Conservation (phyloP, 805 yeast genomes). For the Candida pseudoglaebosa region DNA sequence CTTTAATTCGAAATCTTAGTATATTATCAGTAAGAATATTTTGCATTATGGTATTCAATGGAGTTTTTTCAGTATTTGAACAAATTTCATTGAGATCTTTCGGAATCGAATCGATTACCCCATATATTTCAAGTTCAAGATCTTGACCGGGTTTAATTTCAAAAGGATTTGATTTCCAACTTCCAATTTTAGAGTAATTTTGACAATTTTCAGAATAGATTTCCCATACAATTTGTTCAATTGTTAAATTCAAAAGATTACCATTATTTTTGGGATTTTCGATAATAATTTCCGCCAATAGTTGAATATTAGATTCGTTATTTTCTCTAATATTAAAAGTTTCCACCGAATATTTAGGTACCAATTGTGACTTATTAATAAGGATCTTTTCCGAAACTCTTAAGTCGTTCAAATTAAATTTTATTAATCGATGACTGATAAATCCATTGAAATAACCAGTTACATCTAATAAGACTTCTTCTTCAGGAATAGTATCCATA, state of each 20-base stretch:
- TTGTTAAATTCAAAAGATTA: conserved; percentile 15
- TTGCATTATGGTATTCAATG: conserved; percentile 18
- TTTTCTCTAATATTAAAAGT: not conserved
- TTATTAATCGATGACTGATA: conserved; percentile 15
- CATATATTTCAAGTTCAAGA: conserved; percentile 15
- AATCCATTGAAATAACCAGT: conserved; percentile 16
- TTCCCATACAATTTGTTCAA: conserved; percentile 22
- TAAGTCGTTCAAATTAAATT: conserved; percentile 12
- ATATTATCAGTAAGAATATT: conserved; percentile 1
- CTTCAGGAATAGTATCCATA: conserved; percentile 13
- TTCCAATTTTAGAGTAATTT: conserved; percentile 18
- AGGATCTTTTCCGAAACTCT: conserved; percentile 11
- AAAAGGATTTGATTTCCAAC: conserved; percentile 17
- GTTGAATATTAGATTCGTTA: conserved; percentile 7
- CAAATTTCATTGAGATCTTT: conserved; percentile 17
- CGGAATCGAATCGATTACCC: conserved; percentile 18
- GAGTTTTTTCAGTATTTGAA: conserved; percentile 13
- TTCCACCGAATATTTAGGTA: conserved; percentile 10
- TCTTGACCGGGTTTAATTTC: conserved; percentile 12
- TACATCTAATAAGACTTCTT: conserved; percentile 19
- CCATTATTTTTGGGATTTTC: no score
- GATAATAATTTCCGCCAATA: conserved; percentile 8
- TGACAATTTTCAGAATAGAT: conserved; percentile 25
- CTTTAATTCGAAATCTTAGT: conserved; percentile 3
- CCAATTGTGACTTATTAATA: conserved; percentile 9